Evolutionary conservation across 805 yeast genomes (phyloP), one percentile per base, ranked within the genome.

Genomic region (Hanseniaspora osmophila): DNA sequence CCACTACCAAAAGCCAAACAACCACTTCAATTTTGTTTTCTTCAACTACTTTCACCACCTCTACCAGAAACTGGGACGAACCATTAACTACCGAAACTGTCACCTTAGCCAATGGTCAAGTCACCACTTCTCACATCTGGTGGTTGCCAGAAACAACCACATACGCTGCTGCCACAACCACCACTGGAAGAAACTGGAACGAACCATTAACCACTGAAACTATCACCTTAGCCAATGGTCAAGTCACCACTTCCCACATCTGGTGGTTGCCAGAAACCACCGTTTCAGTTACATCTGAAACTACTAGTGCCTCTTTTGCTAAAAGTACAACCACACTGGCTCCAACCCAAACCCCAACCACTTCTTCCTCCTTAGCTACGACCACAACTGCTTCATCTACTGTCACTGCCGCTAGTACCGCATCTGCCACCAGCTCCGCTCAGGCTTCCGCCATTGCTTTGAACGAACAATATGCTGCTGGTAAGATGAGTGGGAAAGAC

Each of bases 401-500:
- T 11, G 40, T 48, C 33, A 38, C 47, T n/a, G 29, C 47, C 10
- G 22, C 47, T 12, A 38, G 50, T 15, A 33, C 49, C 11, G 35
- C 50, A 30, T 16, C 56, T 40, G 38, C 52, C 3, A 32, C 54
- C 16, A 44, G 41, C 19, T 41, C 42, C 22, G 16, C n/a, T 37
- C 29, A 37, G 3, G 33, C 40, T 33, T 2, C 41, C 10, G 19
- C 37, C 37, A 40, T 51, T 18, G 67, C 62, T 39, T 68, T 72
- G 44, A 54, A 75, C 53, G 49, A 59, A 1, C 67, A 66, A 47
- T 75, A 66, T 52, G 61, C 56, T 15, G 59, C 60, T 38, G 77
- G 76, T 15, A 27, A 64, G 43, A 69, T 53, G 53, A 54, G 62
- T 35, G 77, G 77, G 6, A 58, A 68, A n/a, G 55, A 67, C 4